Conservation (phyloP, 2,329 filamentous ascomycete genomes). For the Cryphonectria carpinicola region DNA sequence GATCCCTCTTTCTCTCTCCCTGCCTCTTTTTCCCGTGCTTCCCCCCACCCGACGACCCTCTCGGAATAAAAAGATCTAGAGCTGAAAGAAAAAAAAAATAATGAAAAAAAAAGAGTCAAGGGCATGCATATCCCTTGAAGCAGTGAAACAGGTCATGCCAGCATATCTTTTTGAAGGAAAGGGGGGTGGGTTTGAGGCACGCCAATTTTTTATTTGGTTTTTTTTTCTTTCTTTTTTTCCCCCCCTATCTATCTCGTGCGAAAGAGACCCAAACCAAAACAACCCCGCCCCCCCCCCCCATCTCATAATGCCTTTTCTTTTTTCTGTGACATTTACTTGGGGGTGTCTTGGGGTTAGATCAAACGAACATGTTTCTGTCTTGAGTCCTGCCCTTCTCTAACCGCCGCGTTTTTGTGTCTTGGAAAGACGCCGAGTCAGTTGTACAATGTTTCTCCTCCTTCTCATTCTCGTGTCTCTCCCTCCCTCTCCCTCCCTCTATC, state of each 20-base stretch:
- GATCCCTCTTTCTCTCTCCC: neutral
- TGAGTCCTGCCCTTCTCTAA: too few species aligned
- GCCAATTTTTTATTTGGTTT: neutral
- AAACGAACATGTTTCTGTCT: too few species aligned
- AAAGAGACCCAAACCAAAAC: neutral
- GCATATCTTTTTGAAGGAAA: conserved; percentile 1
- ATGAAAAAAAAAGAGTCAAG: neutral
- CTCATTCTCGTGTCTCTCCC: neutral
- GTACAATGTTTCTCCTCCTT: neutral
- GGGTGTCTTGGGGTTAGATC: too few species aligned
- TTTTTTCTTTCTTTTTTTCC: too few species aligned
- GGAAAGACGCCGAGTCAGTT: neutral
- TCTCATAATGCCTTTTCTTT: neutral
- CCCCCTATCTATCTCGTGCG: neutral
- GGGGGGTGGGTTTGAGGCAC: neutral
- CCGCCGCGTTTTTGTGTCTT: too few species aligned
- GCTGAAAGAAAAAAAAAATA: conserved; percentile 2
- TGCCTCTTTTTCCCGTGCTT: neutral
- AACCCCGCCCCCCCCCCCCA: too few species aligned
- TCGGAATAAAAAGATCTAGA: conserved; percentile 5
- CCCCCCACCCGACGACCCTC: neutral
- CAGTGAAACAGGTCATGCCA: conserved; percentile 23
- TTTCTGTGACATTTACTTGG: neutral
- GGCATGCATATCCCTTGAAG: conserved; percentile 25
- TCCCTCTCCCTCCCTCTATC: neutral